A percentile compares a stretch with the other conserved stretches of the same genome.
Evolutionary conservation across 2,329 filamentous ascomycete species (phyloP).

Genomic region (Gaeumannomyces tritici): DNA sequence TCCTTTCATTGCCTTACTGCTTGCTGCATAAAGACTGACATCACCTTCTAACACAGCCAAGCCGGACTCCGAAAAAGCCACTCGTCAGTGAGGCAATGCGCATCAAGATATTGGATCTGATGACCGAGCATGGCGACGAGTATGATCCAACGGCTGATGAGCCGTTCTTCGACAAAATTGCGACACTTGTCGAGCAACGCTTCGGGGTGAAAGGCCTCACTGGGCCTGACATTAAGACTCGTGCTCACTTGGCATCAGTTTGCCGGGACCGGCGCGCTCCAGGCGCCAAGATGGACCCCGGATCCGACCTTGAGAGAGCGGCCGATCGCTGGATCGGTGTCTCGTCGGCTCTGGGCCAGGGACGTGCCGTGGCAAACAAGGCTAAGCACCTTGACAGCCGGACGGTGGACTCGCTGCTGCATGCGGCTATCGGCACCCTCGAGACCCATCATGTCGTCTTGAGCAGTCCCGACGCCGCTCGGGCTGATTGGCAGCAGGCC

Average conservation of each 20-base stretch:
- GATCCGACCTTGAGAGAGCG: background rate
- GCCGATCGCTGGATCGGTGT: background rate
- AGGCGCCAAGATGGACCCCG: background rate
- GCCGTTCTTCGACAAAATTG: background rate
- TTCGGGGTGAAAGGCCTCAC: background rate
- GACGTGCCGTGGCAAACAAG: too few species aligned
- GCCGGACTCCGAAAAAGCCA: too few species aligned
- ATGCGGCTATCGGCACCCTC: background rate
- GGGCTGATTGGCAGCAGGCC: background rate
- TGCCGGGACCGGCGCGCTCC: background rate
- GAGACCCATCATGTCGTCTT: background rate
- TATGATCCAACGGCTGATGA: background rate
- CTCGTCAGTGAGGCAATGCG: too few species aligned
- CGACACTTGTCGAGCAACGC: background rate
- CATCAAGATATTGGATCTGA: background rate
- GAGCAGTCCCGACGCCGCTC: too few species aligned
- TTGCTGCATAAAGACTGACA: too few species aligned
- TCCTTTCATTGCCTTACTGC: too few species aligned
- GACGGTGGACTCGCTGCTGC: background rate
- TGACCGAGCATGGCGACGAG: background rate
- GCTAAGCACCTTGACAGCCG: background rate
- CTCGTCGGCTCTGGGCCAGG: too few species aligned
- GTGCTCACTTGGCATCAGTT: background rate
- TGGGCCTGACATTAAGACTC: background rate
- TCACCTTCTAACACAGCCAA: too few species aligned